Conservation (phyloP, 2,329 filamentous ascomycete genomes). For the Rutstroemia sydowiana region DNA sequence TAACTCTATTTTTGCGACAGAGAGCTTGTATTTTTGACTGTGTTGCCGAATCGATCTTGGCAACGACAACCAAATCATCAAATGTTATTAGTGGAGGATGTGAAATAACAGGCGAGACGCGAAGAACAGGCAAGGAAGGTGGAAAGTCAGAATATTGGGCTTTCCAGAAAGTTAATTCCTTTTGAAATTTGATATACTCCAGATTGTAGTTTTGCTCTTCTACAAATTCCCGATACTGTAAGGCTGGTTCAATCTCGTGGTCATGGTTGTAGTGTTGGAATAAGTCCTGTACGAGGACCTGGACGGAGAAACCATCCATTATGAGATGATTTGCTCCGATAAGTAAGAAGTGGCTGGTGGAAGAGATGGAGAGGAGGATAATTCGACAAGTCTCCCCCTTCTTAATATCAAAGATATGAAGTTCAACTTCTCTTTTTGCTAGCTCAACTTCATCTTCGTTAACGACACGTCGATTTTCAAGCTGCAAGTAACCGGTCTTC, state of each 20-base stretch:
- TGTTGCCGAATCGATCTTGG: slow-evolving; percentile 9
- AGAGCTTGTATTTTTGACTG: slow-evolving; percentile 21
- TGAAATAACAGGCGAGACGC: slow-evolving; percentile 22
- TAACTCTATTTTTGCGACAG: slow-evolving; percentile 24
- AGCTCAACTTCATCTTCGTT: background rate
- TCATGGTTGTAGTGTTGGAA: background rate
- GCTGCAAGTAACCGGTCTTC: slow-evolving; percentile 18
- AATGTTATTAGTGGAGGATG: slow-evolving; percentile 16
- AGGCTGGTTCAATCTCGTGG: background rate
- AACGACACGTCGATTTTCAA: background rate
- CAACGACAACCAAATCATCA: slow-evolving; percentile 1
- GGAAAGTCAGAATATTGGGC: slow-evolving; percentile 21
- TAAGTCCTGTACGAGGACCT: slow-evolving; percentile 32
- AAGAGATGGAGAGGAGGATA: slow-evolving; percentile 28
- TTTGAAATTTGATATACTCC: slow-evolving; percentile 24
- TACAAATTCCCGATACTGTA: slow-evolving; percentile 34
- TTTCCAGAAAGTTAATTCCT: slow-evolving; percentile 33
- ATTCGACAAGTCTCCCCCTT: slow-evolving; percentile 18
- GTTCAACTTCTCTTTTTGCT: background rate
- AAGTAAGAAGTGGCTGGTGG: slow-evolving; percentile 35
- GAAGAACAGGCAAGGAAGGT: slow-evolving; percentile 30
- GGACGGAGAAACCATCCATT: slow-evolving; percentile 41
- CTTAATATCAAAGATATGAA: background rate
- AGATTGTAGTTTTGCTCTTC: slow-evolving; percentile 26
- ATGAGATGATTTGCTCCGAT: slow-evolving; percentile 42